phyloP scores from a whole-genome alignment of 208 protist species.

The Trypanosoma vivax region DNA sequence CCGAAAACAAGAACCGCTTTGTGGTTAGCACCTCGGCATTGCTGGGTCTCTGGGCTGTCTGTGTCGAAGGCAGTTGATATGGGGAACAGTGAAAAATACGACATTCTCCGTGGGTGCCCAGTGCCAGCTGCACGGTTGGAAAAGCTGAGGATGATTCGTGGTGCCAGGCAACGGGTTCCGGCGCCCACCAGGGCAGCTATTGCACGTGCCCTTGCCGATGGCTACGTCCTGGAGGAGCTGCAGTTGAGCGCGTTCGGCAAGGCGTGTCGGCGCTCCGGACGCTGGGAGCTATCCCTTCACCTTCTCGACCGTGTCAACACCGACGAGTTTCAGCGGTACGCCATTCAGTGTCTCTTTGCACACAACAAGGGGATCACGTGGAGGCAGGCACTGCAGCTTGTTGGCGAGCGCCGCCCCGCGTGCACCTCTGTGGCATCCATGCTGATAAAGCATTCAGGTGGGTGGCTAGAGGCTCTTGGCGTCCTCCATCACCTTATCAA shows the following conservation, averaged over 20 bases:
- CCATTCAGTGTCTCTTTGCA: conserved; percentile 28
- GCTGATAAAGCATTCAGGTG: conserved; percentile 14
- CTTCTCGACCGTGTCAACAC: conserved; percentile 47
- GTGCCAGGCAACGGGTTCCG: conserved; percentile 10
- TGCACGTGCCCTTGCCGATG: conserved; percentile 36
- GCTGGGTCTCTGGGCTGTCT: conserved; percentile 33
- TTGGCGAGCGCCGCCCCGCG: conserved; percentile 6
- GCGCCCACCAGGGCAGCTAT: conserved; percentile 20
- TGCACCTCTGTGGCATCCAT: conserved; percentile 15
- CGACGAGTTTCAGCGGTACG: conserved; percentile 50
- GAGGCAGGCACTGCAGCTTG: conserved; percentile 4
- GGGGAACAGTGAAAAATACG: conserved; percentile 16
- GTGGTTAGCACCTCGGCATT: conserved; percentile 48
- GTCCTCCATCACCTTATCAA: conserved; percentile 41
- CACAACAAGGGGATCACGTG: conserved; percentile 1
- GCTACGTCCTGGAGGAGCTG: conserved; percentile 51
- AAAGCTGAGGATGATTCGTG: conserved; percentile 13
- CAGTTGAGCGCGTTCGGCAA: conserved; percentile 47
- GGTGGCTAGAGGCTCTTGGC: conserved; percentile 29
- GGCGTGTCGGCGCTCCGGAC: conserved; percentile 32
- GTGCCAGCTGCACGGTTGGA: conserved; percentile 13
- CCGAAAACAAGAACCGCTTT: conserved; percentile 12
- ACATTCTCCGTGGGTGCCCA: conserved; percentile 30
- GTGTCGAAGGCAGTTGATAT: conserved; percentile 4
- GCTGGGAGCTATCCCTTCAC: conserved; percentile 41